Evolutionary conservation across 176 grass and related monocot genomes (phyloP), one percentile per base, ranked within the genome.

Genomic region (Sorghum bicolor): DNA sequence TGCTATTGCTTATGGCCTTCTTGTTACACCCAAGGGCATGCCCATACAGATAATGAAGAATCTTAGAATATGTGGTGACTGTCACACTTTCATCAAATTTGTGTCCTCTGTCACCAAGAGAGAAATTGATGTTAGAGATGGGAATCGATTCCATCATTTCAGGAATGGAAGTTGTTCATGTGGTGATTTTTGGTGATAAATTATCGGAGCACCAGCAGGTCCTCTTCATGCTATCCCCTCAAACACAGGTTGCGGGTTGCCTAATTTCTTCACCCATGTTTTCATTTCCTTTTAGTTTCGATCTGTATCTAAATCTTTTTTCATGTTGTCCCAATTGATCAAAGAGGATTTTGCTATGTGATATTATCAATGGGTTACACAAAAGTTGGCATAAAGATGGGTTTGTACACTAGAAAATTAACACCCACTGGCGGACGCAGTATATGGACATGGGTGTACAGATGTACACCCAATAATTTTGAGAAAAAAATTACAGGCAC

Each of bases 1-100:
- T 76, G 85, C 86, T 29, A 63, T 94, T 88, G 92, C 86, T 81
- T 94, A 86, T 86, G 83, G 74, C 79, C 86, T 90, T 68, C 85
- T 94, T 70, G 86, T 74, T 80, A 88, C 82, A 76, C 88, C 94
- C 8, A 74, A 88, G 67, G 88, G 87, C 77, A 89, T 90, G 47
- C 84, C 91, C 28, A 88, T 97, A 81, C 87, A 90, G 78, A 97
- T 97, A 84, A 91, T 97, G 78, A 97, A 97, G 82, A 97, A 97
- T 48, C 89, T 97, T 55, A 87, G 94, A 78, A 93, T 93, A 83
- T 97, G 94, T 36, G 94, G 94, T 60, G 94, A 97, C 83, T 93
- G 94, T 83, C 94, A 97, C 65, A 88, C 88, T 78, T 92, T 90
- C 12, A 67, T 93, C 24, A 97, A 93, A 82, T 91, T 93, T 30